Evolutionary conservation across 2,329 filamentous ascomycete species (phyloP).

Genomic region (Nigrospora sphaerica): DNA sequence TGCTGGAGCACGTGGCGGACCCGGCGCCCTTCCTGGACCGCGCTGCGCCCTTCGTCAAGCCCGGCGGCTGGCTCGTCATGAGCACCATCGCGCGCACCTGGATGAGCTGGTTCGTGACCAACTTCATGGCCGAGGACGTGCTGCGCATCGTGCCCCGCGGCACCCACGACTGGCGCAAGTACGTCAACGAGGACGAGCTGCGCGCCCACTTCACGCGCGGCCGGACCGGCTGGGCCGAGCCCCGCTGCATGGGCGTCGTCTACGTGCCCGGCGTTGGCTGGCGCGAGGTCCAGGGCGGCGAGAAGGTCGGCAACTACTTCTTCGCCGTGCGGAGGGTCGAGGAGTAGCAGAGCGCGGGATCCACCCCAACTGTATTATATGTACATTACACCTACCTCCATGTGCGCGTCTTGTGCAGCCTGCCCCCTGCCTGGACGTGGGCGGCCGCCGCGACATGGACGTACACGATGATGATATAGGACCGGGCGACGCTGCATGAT

Average conservation of each 20-base stretch:
- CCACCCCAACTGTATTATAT: neutral
- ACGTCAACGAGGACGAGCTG: conserved; percentile 81
- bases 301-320: conserved; percentile 92
- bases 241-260: conserved; percentile 68
- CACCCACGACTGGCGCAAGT: conserved; percentile 95
- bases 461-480: neutral
- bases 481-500: neutral
- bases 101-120: conserved; percentile 86
- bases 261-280: conserved; percentile 89
- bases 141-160: conserved; percentile 82
- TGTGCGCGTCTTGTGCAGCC: neutral
- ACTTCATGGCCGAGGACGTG: conserved; percentile 83
- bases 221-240: conserved; percentile 48
- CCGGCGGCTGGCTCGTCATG: conserved; percentile 87
- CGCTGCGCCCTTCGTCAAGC: conserved; percentile 70
- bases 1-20: conserved; percentile 82
- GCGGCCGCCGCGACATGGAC: neutral
- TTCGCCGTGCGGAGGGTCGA: conserved; percentile 56
- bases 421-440: too few relatives aligned
- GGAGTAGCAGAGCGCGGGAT: conserved; percentile 1
- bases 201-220: conserved; percentile 44
- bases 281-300: conserved; percentile 74
- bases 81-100: conserved; percentile 89
- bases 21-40: conserved; percentile 67
- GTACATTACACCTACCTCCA: neutral